Base-by-base conservation (phyloP, 2,329 filamentous ascomycete species). In the Alternaria ethzedia region DNA sequence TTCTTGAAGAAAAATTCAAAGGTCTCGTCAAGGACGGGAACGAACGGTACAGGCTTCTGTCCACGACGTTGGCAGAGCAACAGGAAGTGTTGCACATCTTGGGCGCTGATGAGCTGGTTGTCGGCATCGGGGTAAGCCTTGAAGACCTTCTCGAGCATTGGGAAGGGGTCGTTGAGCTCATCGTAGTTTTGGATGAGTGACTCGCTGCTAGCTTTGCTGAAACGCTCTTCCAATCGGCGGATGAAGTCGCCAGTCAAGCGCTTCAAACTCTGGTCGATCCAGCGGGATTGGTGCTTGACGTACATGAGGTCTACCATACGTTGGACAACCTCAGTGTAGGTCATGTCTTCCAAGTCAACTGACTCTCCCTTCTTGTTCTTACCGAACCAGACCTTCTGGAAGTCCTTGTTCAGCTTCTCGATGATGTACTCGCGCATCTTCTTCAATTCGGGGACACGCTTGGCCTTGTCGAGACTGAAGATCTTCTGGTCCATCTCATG, bases 1-100 rank as follows among this genome's bases (percentile, higher is more conserved):
- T 99, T 99, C 89, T 99, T 99, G 90, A 99, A 99, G 85, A 93
- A 99, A 83, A 96, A 97, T 79, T 99, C 96, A 71, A 99, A 99
- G 79, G 95, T 97, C 67, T 97, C 94, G 74, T 99, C 96, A 21
- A 99, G 86, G n/a, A 91, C 86, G 6, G 96, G 96, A 28, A 99
- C 94, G 78, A 99, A 99, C 1, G 95, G 96, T 26, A 96, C 92
- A 3, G 96, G 96, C 87, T 99, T 99, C 85, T 99, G 96, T 44
- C 91, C 91, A 51, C 91, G 92, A 41, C 94, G 90, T 83, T 96
- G 90, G 86, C 94, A 98, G 46, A 99, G 89, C 32, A 97, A 86
- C 57, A 99, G 82, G 86, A 99, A 98, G 82, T 98, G 91, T 83
- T 99, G 96, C 10, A 97, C 94, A 83, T 99, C 96, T 81, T 99